Percentiles rank a stretch among this genome's conserved stretches.
These are phyloP conservation scores for Aspergillus incahuasiensis DNA, from an alignment of 495 filamentous ascomycete species.

Conservation along the genomic window DNA sequence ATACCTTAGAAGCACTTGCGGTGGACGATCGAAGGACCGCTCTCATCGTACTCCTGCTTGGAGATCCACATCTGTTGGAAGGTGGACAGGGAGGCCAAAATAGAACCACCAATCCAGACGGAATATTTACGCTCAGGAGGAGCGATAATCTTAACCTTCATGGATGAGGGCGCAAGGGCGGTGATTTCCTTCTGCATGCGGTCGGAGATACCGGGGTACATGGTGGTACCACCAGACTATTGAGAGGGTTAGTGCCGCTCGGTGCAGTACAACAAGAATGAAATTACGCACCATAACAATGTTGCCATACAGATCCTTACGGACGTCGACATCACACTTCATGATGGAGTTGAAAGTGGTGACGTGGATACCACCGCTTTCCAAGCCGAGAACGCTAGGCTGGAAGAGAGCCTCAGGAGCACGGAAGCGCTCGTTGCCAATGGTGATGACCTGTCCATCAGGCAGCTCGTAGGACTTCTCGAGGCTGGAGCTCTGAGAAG, in stretches of 20 bases:
- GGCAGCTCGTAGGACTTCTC: constrained; percentile 99
- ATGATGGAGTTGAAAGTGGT: constrained; percentile 99
- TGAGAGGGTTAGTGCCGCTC: constrained; percentile 8
- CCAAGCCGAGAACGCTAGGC: constrained; percentile 95
- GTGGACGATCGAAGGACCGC: constrained; percentile 98
- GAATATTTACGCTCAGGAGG: constrained; percentile 78
- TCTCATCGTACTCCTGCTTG: constrained; percentile 99
- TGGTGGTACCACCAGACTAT: constrained; percentile 96
- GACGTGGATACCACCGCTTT: constrained; percentile 98
- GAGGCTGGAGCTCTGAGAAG: constrained; percentile 93
- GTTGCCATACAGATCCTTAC: constrained; percentile 99
- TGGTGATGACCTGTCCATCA: constrained; percentile 99
- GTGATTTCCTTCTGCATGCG: constrained; percentile 99
- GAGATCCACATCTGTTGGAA: constrained; percentile 99
- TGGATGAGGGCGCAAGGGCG: constrained; percentile 93
- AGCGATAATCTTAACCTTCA: constrained; percentile 79
- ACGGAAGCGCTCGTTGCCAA: constrained; percentile 99
- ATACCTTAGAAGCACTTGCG: constrained; percentile 98
- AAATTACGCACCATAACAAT: constrained; percentile 87
- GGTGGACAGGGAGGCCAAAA: constrained; percentile 96
- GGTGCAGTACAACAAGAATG: background rate
- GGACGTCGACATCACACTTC: constrained; percentile 99
- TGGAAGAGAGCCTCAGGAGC: constrained; percentile 99
- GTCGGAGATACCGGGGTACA: constrained; percentile 99
- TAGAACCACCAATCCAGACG: constrained; percentile 99